These are phyloP conservation scores for Aulographum hederae DNA, from an alignment of 2,329 filamentous ascomycete genomes.

Conservation along the genomic window DNA sequence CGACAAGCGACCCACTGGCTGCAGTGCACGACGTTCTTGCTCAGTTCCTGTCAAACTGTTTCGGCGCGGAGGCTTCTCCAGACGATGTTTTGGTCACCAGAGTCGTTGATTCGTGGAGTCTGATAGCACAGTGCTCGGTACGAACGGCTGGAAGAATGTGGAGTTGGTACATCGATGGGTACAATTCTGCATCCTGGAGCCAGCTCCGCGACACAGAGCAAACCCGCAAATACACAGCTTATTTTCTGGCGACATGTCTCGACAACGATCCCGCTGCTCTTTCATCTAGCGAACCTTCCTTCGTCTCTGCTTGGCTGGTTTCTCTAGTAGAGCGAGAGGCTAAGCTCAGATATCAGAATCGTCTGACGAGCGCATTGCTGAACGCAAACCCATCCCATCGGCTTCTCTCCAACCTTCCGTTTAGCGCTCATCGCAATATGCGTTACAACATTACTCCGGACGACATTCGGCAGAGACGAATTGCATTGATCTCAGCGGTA, in stretches of 20 bases:
- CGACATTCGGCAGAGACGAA: constrained; percentile 34
- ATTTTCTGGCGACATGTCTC: constrained; percentile 23
- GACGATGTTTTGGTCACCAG: constrained; percentile 34
- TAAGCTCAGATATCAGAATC: constrained; percentile 41
- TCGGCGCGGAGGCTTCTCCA: constrained; percentile 36
- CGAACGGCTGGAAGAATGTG: constrained; percentile 27
- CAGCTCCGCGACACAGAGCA: constrained; percentile 27
- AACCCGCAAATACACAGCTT: constrained; percentile 24
- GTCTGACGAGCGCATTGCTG: constrained; percentile 34
- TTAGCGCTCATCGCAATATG: constrained; percentile 22
- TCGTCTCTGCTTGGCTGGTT: constrained; percentile 34
- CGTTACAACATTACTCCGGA: constrained; percentile 28
- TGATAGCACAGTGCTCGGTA: constrained; percentile 28
- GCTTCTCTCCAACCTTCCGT: constrained; percentile 39
- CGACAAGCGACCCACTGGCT: too few relatives aligned
- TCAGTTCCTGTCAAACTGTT: constrained; percentile 39
- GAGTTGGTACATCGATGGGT: constrained; percentile 36
- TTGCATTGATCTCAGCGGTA: constrained; percentile 35
- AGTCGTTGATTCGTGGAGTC: constrained; percentile 36
- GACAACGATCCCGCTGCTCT: constrained; percentile 9
- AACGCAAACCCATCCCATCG: constrained; percentile 26
- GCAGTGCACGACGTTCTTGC: too few relatives aligned
- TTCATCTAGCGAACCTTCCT: constrained; percentile 27
- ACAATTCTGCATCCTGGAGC: constrained; percentile 31
- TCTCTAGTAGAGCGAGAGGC: constrained; percentile 41